Evolutionary conservation across 192 early-diverging fungal species (phyloP).

Genomic region (Physocladia obscura): DNA sequence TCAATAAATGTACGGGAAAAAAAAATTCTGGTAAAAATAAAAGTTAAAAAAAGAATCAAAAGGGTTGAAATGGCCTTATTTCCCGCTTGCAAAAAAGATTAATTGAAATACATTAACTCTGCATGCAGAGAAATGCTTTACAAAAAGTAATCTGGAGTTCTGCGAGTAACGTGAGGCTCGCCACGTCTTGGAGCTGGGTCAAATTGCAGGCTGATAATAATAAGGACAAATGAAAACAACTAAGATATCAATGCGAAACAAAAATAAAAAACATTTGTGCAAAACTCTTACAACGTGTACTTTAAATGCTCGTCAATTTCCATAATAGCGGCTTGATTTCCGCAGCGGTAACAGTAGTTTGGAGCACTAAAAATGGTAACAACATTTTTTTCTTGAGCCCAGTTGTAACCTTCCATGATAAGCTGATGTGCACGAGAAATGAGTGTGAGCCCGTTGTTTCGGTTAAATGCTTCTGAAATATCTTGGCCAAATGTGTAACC

Average conservation of each 20-base stretch:
- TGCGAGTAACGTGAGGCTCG: slow-evolving; percentile 96
- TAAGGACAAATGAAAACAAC: background rate
- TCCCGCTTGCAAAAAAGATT: too few relatives aligned
- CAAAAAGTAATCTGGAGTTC: slow-evolving; percentile 98
- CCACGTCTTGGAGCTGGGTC: slow-evolving; percentile 96
- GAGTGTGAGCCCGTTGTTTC: slow-evolving; percentile 95
- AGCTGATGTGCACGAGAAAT: slow-evolving; percentile 97
- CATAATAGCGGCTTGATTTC: slow-evolving; percentile 99
- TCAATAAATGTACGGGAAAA: too few relatives aligned
- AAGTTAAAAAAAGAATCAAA: too few relatives aligned
- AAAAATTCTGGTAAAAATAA: too few relatives aligned
- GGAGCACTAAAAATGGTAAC: slow-evolving; percentile 99
- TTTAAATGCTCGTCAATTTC: slow-evolving; percentile 99
- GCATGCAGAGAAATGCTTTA: too few relatives aligned
- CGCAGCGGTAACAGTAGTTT: slow-evolving; percentile 99
- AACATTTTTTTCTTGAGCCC: slow-evolving; percentile 97
- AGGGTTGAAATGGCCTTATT: too few relatives aligned
- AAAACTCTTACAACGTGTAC: slow-evolving; percentile 95
- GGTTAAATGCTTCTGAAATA: slow-evolving; percentile 74
- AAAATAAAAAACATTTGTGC: background rate
- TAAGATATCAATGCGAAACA: background rate
- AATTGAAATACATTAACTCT: too few relatives aligned
- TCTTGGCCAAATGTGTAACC: slow-evolving; percentile 98
- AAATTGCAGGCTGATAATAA: slow-evolving; percentile 71
- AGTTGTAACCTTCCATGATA: slow-evolving; percentile 99